Evolutionary conservation across 305 asterid species (phyloP).

Genomic region (Fraxinus sp.): DNA sequence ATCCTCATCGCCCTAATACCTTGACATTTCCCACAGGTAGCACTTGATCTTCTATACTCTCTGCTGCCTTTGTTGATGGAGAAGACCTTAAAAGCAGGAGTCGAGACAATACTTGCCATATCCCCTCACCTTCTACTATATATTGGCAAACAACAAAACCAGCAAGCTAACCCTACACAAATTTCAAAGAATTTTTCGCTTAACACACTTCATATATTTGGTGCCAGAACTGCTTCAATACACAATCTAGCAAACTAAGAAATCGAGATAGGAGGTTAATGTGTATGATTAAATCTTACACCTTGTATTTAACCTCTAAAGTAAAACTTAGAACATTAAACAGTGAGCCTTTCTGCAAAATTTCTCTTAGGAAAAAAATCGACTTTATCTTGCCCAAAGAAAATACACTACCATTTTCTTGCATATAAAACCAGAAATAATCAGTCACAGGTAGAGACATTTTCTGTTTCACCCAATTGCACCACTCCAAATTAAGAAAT

Average conservation of each 20-base stretch:
- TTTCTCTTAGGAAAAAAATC: background rate
- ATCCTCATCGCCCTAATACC: conserved; percentile 47
- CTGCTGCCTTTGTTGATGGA: conserved; percentile 21
- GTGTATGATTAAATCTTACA: background rate
- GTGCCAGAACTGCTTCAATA: background rate
- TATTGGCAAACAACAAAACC: background rate
- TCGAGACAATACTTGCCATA: conserved; percentile 49
- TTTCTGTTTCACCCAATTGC: background rate
- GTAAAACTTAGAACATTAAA: background rate
- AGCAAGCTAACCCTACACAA: background rate
- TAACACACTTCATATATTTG: background rate
- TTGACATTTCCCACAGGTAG: conserved; percentile 20
- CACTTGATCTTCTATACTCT: conserved; percentile 6
- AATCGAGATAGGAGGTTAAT: background rate
- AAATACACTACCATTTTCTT: background rate
- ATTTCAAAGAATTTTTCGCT: background rate
- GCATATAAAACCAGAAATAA: background rate
- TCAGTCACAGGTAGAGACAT: background rate
- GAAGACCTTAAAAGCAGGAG: conserved; percentile 41
- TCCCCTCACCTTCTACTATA: background rate
- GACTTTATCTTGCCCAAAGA: background rate
- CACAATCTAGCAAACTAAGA: background rate
- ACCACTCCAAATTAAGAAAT: background rate
- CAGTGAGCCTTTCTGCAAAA: background rate
- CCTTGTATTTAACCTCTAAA: background rate